Percentiles rank a stretch among this genome's conserved stretches.
phyloP scores from a whole-genome alignment of 2,329 filamentous ascomycete species.

The Leptographium procerum region DNA sequence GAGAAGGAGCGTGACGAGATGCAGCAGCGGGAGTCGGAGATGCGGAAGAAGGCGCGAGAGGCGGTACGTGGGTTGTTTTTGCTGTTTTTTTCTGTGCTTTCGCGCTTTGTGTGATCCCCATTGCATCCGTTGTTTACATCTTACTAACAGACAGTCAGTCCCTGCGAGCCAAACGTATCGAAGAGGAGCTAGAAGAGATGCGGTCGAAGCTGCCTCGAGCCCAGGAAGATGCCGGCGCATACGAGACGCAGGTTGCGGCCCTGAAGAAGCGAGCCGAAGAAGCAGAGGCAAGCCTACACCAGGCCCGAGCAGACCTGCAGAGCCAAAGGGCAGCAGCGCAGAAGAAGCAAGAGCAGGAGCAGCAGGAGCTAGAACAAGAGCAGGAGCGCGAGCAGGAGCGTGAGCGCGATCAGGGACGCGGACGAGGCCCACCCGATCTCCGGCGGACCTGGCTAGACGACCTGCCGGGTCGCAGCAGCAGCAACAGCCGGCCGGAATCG shows the following conservation, averaged over 20 bases:
- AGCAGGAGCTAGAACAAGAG: conserved; percentile 17
- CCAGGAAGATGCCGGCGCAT: conserved; percentile 50
- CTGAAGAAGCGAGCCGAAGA: conserved; percentile 56
- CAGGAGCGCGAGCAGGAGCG: conserved; percentile 15
- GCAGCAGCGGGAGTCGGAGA: conserved; percentile 69
- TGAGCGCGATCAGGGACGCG: conserved; percentile 5
- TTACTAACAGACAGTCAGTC: conserved; percentile 34
- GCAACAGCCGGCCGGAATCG: conserved; percentile 41
- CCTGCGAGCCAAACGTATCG: conserved; percentile 50
- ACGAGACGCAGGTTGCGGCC: conserved; percentile 46
- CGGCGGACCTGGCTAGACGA: conserved; percentile 43
- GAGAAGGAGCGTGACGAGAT: conserved; percentile 90
- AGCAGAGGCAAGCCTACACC: conserved; percentile 51
- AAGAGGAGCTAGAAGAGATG: conserved; percentile 71
- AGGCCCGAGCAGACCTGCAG: conserved; percentile 39
- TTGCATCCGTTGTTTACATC: neutral
- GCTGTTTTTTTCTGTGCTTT: neutral
- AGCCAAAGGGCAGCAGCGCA: conserved; percentile 29
- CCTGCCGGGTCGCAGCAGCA: conserved; percentile 24
- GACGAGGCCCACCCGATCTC: conserved; percentile 15
- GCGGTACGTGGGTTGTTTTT: conserved; percentile 42
- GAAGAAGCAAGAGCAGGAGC: conserved; percentile 1
- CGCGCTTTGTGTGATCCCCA: neutral
- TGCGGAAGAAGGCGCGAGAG: conserved; percentile 82
- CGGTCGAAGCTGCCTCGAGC: conserved; percentile 52